phyloP scores from a whole-genome alignment of 805 yeast genomes.

The Nadsonia fulvescens region DNA sequence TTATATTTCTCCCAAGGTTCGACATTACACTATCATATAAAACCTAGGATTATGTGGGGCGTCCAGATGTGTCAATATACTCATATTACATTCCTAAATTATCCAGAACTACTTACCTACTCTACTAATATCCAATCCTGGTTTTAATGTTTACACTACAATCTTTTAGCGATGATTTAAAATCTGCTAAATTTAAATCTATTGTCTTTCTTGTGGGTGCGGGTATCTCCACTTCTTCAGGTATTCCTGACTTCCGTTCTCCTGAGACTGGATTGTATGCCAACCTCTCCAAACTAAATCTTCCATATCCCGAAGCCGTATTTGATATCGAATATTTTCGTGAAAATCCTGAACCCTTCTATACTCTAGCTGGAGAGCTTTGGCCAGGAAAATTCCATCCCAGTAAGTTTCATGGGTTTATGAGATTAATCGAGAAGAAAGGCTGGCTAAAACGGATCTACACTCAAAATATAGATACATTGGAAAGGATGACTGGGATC shows the following conservation, averaged over 20 bases:
- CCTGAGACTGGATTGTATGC: slow-evolving; percentile 75
- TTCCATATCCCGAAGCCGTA: slow-evolving; percentile 81
- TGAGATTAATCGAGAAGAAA: slow-evolving; percentile 52
- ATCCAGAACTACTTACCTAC: no score
- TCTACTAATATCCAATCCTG: no score
- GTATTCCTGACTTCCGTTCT: slow-evolving; percentile 86
- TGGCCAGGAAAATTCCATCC: no score
- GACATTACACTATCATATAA: no score
- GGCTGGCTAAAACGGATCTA: slow-evolving; percentile 67
- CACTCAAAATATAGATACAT: slow-evolving; percentile 80
- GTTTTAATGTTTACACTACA: no score
- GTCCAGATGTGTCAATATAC: no score
- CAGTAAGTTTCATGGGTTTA: slow-evolving; percentile 71
- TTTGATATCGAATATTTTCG: slow-evolving; percentile 57
- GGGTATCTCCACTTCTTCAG: slow-evolving; percentile 77
- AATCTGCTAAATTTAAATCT: no score
- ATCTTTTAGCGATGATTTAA: no score
- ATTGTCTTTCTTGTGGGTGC: slow-evolving; percentile 79
- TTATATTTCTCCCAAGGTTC: no score
- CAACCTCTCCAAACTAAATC: slow-evolving; percentile 34
- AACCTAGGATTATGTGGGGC: no score
- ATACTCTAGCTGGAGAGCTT: slow-evolving; percentile 71
- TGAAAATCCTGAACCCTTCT: slow-evolving; percentile 63
- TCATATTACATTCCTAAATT: no score
- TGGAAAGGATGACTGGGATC: slow-evolving; percentile 70